Base-by-base conservation (phyloP, 106 monocot genomes). In the Dactylorhiza incarnata region DNA sequence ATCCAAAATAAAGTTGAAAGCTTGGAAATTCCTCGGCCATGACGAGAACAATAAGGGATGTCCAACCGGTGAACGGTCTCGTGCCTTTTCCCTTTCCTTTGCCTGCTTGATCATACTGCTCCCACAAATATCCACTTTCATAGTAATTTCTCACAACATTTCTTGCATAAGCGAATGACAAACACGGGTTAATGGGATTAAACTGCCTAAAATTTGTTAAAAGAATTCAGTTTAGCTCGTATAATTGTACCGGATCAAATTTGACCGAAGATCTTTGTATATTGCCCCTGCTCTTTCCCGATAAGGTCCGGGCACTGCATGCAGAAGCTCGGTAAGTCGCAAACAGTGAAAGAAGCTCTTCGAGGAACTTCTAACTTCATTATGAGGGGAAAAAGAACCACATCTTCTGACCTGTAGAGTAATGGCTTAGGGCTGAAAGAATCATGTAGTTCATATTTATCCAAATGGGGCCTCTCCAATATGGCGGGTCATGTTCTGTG, bases 371-470 rank as follows among this genome's bases (percentile, higher is more conserved):
- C 3, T 0, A 37, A 37, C 37, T 37, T 37, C 1, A 37, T 37
- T 37, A 37, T 37, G 37, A 37, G 13, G 47, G 2, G 19, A 48
- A 71, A 48, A 46, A 29, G 10, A 7, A 12, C 50, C 12, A 15
- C 16, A 74, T 14, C 26, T 73, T 58, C 16, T 50, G 83, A 88
- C 97, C 89, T 88, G 84, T 83, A 1, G 97, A 91, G 54, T 99
- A 99, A 54, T 91, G 91, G 50, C 82, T 76, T 16, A 99, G 97
- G 24, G 89, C 91, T 63, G 97, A 88, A 74, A 99, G 91, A 83
- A 91, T 88, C 91, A 99, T 78, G 82, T 94, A 99, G 47, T 99
- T 99, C 86, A 99, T 89, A 72, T 99, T 99, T 75, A 99, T 99
- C 97, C 97, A 99, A 75, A 99, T 86, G 26, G 94, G 84, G 20